Percentiles rank a stretch among this genome's conserved stretches.
These are phyloP conservation scores for Penicillium waksmanii DNA, from an alignment of 495 filamentous ascomycete genomes.

Conservation along the genomic window DNA sequence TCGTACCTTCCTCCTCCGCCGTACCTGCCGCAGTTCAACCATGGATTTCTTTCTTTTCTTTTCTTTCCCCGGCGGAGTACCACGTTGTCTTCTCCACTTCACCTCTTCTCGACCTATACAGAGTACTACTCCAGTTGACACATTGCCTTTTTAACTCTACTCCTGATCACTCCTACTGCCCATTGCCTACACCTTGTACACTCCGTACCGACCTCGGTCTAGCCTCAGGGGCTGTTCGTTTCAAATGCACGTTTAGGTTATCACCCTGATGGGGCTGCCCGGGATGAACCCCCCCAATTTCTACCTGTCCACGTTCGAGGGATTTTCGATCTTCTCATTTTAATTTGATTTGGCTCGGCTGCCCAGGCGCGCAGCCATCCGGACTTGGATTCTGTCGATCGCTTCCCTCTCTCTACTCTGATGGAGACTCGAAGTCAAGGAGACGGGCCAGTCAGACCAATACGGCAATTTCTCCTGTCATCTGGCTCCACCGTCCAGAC, in stretches of 20 bases:
- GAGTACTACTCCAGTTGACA: not conserved
- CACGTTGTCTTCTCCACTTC: not conserved
- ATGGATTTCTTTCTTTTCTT: not conserved
- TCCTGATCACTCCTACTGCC: not conserved
- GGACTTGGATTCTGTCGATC: conserved; percentile 10
- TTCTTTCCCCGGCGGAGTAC: too few relatives aligned
- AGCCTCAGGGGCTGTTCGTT: conserved; percentile 9
- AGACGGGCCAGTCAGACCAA: conserved; percentile 21
- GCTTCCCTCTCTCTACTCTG: conserved; percentile 9
- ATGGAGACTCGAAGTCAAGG: conserved; percentile 10
- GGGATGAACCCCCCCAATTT: conserved; percentile 8
- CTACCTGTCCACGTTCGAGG: conserved; percentile 1
- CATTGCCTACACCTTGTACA: not conserved
- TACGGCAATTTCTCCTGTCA: conserved; percentile 11
- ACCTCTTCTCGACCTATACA: not conserved
- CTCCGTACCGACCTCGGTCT: conserved; percentile 1
- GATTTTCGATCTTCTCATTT: conserved; percentile 7
- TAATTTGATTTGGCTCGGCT: conserved; percentile 1
- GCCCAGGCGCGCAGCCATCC: not conserved
- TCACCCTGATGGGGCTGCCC: not conserved
- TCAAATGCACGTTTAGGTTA: conserved; percentile 13
- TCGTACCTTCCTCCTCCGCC: too few relatives aligned
- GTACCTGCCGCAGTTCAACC: too few relatives aligned
- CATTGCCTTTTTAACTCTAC: not conserved
- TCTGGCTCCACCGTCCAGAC: conserved; percentile 8